These are phyloP conservation scores for Xylariaceae sp. DNA, from an alignment of 2,329 filamentous ascomycete genomes.

Conservation along the genomic window DNA sequence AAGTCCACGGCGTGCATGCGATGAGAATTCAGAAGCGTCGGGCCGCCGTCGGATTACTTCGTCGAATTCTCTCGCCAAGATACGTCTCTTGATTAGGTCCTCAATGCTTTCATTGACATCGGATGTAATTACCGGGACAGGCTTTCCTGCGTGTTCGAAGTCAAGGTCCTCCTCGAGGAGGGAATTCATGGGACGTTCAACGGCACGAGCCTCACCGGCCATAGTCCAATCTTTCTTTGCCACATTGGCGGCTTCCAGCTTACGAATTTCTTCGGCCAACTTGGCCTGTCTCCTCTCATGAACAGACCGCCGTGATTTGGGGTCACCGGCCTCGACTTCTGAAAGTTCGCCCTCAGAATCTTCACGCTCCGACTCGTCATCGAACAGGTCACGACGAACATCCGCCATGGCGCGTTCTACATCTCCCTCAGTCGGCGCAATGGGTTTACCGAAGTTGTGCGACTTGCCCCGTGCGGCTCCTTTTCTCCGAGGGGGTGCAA, in stretches of 20 bases:
- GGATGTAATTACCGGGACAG: constrained; percentile 86
- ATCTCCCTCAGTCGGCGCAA: constrained; percentile 54
- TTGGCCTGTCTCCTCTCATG: constrained; percentile 85
- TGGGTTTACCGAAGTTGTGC: constrained; percentile 37
- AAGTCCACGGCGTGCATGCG: constrained; percentile 60
- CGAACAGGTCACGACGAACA: constrained; percentile 85
- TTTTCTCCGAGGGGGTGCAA: constrained; percentile 76
- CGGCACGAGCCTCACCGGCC: constrained; percentile 77
- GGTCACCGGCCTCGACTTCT: constrained; percentile 62
- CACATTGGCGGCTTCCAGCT: constrained; percentile 81
- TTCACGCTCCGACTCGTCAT: constrained; percentile 63
- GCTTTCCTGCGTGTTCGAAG: constrained; percentile 92
- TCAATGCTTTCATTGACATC: constrained; percentile 90
- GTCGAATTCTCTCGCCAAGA: constrained; percentile 85
- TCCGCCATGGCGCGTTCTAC: constrained; percentile 79
- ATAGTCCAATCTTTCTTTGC: constrained; percentile 89
- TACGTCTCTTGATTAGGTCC: constrained; percentile 87
- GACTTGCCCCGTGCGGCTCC: constrained; percentile 50
- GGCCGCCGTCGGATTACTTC: constrained; percentile 80
- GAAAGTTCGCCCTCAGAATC: constrained; percentile 61
- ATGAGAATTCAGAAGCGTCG: constrained; percentile 59
- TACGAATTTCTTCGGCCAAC: constrained; percentile 82
- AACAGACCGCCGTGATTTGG: constrained; percentile 69
- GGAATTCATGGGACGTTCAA: constrained; percentile 81
- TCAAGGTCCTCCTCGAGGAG: constrained; percentile 91